These are phyloP conservation scores for Astragalus glycyphyllos DNA, from an alignment of 306 rosid species.

Conservation along the genomic window DNA sequence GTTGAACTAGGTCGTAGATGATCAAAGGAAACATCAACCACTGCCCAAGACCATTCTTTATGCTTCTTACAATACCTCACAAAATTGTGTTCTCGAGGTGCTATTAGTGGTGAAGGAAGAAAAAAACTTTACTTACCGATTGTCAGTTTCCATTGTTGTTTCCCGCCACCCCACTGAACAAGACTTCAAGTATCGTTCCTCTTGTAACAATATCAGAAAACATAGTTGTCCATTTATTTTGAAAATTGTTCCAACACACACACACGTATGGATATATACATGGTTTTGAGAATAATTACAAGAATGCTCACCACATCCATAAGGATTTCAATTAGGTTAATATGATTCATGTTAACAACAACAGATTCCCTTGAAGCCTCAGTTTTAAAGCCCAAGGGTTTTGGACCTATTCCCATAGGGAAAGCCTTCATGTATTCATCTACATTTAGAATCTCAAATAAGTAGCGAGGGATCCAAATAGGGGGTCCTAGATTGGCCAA, in stretches of 20 bases:
- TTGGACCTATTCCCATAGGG: too few relatives aligned
- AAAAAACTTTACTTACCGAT: constrained; percentile 42
- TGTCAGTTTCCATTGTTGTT: constrained; percentile 77
- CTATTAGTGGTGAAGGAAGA: constrained; percentile 75
- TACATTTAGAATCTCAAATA: too few relatives aligned
- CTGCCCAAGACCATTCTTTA: constrained; percentile 66
- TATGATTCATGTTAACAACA: too few relatives aligned
- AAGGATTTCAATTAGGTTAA: too few relatives aligned
- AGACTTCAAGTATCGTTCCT: constrained; percentile 66
- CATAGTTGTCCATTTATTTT: constrained; percentile 77
- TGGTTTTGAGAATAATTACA: too few relatives aligned
- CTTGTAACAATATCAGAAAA: constrained; percentile 76
- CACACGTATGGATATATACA: too few relatives aligned
- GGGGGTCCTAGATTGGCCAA: too few relatives aligned
- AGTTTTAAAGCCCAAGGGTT: too few relatives aligned
- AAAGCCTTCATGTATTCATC: too few relatives aligned
- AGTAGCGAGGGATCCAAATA: too few relatives aligned
- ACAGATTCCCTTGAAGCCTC: too few relatives aligned
- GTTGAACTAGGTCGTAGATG: constrained; percentile 49
- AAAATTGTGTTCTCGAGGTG: constrained; percentile 65
- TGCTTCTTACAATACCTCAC: constrained; percentile 79
- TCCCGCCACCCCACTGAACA: constrained; percentile 77
- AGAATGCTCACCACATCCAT: too few relatives aligned
- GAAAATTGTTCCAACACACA: neutral
- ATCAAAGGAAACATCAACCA: constrained; percentile 86